phyloP scores from a whole-genome alignment of 2,329 filamentous ascomycete genomes.

The Mariannaea elegans region DNA sequence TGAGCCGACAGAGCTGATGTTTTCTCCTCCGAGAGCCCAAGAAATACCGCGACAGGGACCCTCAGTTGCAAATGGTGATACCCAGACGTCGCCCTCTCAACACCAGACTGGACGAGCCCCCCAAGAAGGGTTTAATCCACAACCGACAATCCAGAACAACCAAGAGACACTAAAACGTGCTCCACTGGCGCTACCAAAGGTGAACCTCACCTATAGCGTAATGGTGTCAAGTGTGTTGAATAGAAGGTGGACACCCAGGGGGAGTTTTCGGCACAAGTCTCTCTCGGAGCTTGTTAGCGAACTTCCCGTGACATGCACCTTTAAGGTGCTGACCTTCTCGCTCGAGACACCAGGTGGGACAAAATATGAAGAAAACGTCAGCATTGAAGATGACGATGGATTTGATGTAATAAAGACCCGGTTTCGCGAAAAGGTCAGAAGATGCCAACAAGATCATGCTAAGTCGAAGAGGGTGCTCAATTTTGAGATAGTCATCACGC shows the following conservation, averaged over 20 bases:
- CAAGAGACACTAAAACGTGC: background rate
- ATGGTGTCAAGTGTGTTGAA: background rate
- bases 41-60: background rate
- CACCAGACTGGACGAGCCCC: no score
- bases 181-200: background rate
- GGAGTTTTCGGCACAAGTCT: background rate
- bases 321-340: background rate
- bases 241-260: background rate
- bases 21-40: background rate
- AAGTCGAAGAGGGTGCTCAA: background rate
- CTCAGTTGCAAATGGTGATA: background rate
- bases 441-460: background rate
- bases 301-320: background rate
- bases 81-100: background rate
- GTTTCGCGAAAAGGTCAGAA: background rate
- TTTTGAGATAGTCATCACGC: constrained; percentile 12
- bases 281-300: background rate
- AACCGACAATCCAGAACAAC: background rate
- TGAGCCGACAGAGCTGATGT: background rate
- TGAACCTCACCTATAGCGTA: background rate
- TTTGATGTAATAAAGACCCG: constrained; percentile 1
- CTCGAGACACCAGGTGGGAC: background rate
- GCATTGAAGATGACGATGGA: background rate
- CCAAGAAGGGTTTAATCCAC: background rate
- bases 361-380: background rate